phyloP scores from a whole-genome alignment of 257 asterid species.

The Linaria vulgaris region DNA sequence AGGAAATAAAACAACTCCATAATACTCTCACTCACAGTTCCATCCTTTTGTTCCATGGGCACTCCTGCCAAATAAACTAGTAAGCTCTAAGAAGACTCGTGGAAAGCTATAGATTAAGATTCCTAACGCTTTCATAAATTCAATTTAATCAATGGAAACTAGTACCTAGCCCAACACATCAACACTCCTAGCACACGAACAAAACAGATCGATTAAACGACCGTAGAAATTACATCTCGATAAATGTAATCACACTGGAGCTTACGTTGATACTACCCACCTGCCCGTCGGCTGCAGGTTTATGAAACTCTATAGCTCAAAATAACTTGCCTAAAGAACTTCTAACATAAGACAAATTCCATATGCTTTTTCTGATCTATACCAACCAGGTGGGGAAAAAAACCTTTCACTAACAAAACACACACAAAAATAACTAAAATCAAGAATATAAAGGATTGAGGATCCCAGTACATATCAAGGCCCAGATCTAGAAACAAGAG shows the following conservation, averaged over 20 bases:
- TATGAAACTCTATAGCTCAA: no score
- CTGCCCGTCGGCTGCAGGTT: no score
- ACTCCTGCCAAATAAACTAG: background rate
- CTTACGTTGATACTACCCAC: no score
- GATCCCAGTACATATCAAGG: background rate
- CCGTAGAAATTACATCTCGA: background rate
- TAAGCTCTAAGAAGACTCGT: background rate
- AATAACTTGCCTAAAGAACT: no score
- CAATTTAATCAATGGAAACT: background rate
- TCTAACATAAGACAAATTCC: no score
- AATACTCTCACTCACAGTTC: background rate
- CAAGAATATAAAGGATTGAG: background rate
- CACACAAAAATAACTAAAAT: background rate
- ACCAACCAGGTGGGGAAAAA: no score
- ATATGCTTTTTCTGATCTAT: no score
- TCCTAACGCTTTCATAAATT: background rate
- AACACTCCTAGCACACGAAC: background rate
- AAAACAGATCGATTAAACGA: background rate
- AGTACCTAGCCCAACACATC: background rate
- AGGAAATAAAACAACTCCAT: background rate
- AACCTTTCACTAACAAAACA: no score
- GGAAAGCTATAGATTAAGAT: conserved; percentile 16
- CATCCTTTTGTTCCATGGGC: background rate
- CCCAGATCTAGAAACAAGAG: conserved; percentile 24
- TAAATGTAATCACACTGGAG: background rate